Conservation (phyloP, 257 asterid genomes). For the Rubia yunnanensis region DNA sequence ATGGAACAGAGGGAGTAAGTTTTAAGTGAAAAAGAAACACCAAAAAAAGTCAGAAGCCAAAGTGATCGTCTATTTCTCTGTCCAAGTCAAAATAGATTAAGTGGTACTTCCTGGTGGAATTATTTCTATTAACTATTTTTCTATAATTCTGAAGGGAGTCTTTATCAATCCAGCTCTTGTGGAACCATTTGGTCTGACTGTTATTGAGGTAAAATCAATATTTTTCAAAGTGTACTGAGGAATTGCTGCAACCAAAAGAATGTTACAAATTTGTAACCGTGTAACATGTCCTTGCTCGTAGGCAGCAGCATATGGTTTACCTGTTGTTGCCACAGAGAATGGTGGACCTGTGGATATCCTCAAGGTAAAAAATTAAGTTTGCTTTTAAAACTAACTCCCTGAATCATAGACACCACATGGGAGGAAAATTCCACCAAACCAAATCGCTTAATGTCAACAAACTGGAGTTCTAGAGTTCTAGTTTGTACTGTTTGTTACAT, state of each 20-base stretch:
- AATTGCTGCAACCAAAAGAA: not conserved
- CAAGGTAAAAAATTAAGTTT: constrained; percentile 31
- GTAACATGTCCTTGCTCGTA: constrained; percentile 19
- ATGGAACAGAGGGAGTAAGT: not conserved
- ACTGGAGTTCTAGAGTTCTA: not conserved
- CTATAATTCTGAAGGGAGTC: constrained; percentile 45
- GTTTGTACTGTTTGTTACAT: not conserved
- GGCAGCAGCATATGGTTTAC: constrained; percentile 74
- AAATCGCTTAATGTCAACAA: not conserved
- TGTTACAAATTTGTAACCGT: not conserved
- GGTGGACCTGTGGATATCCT: constrained; percentile 66
- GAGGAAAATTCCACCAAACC: not conserved
- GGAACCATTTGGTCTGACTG: constrained; percentile 68
- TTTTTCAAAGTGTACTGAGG: not conserved
- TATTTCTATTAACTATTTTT: constrained; percentile 3
- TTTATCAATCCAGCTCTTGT: constrained; percentile 70
- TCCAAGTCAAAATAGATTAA: not conserved
- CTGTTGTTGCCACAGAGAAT: constrained; percentile 58
- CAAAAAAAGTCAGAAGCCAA: not conserved
- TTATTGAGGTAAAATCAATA: constrained; percentile 47
- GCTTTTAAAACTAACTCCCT: not conserved
- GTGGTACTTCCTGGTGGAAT: constrained; percentile 15
- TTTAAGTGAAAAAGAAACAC: not conserved
- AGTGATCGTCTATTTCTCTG: not conserved
- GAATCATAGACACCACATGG: not conserved